Conservation (phyloP, 2,329 filamentous ascomycete species). For the Conoideocrella luteorostrata region DNA sequence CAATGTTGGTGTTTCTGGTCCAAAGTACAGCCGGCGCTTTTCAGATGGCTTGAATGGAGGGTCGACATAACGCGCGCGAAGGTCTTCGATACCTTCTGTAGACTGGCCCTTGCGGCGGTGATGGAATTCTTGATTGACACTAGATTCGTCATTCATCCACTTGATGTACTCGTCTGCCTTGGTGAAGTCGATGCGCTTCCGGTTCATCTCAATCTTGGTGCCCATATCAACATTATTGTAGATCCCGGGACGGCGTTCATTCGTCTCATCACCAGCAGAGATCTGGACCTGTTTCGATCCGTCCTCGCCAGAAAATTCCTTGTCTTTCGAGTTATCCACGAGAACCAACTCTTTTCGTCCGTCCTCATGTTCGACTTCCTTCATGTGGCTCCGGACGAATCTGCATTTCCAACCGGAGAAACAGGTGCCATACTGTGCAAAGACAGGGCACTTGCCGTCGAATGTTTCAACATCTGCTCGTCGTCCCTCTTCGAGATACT, state of each 20-base stretch:
- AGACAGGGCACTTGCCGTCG: slow-evolving; percentile 74
- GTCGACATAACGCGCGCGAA: slow-evolving; percentile 75
- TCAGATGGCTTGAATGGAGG: slow-evolving; percentile 85
- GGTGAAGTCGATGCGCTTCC: slow-evolving; percentile 62
- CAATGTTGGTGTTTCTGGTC: slow-evolving; percentile 85
- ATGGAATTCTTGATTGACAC: slow-evolving; percentile 31
- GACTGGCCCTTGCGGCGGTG: slow-evolving; percentile 37
- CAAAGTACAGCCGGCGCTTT: slow-evolving; percentile 91
- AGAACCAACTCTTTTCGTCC: slow-evolving; percentile 78
- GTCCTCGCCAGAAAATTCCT: slow-evolving; percentile 7
- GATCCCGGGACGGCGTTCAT: slow-evolving; percentile 55
- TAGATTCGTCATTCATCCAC: slow-evolving; percentile 65
- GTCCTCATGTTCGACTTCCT: slow-evolving; percentile 70
- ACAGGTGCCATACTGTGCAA: slow-evolving; percentile 68
- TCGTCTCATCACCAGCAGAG: slow-evolving; percentile 22
- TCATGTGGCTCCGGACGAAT: slow-evolving; percentile 80
- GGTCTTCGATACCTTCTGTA: slow-evolving; percentile 52
- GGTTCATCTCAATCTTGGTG: slow-evolving; percentile 68
- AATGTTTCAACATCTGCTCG: slow-evolving; percentile 73
- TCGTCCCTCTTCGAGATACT: slow-evolving; percentile 77
- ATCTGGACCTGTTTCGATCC: slow-evolving; percentile 12
- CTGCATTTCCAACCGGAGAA: slow-evolving; percentile 89
- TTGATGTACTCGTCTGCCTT: slow-evolving; percentile 69
- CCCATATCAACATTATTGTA: slow-evolving; percentile 67
- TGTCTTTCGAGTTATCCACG: slow-evolving; percentile 34